A percentile compares a stretch with the other conserved stretches of the same genome.
Evolutionary conservation across 345 rosid genomes (phyloP).

Genomic region (Anacardium occidentale): DNA sequence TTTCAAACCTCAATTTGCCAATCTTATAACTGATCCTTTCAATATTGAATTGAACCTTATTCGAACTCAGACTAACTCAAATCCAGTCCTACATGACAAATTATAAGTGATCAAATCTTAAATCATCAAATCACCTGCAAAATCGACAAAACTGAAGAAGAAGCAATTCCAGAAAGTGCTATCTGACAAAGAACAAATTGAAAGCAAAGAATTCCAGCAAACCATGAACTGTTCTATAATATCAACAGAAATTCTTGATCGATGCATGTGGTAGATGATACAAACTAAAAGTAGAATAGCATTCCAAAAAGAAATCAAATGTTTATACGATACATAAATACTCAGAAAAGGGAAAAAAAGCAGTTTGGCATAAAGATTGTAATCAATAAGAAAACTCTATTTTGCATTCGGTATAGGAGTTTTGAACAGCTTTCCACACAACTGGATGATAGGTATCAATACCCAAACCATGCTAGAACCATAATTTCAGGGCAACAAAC

Average conservation of each 20-base stretch:
- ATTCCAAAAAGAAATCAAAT: neutral
- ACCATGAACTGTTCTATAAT: neutral
- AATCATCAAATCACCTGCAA: no score
- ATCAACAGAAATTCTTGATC: neutral
- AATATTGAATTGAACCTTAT: no score
- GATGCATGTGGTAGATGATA: no score
- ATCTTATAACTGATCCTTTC: no score
- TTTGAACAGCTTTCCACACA: conserved; percentile 12
- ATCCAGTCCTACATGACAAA: no score
- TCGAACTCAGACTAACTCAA: no score
- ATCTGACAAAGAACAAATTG: neutral
- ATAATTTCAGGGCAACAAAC: neutral
- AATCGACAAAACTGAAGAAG: no score
- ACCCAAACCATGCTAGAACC: neutral
- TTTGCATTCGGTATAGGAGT: conserved; percentile 1
- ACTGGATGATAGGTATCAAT: neutral
- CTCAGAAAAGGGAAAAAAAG: neutral
- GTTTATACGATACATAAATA: neutral
- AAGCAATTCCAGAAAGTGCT: no score
- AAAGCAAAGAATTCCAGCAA: neutral
- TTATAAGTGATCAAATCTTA: no score
- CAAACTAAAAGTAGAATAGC: neutral
- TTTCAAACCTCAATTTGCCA: no score
- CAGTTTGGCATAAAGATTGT: neutral
- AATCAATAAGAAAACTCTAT: neutral